phyloP scores from a whole-genome alignment of 148 eudicot species.

The Rhododendron mucronatum region DNA sequence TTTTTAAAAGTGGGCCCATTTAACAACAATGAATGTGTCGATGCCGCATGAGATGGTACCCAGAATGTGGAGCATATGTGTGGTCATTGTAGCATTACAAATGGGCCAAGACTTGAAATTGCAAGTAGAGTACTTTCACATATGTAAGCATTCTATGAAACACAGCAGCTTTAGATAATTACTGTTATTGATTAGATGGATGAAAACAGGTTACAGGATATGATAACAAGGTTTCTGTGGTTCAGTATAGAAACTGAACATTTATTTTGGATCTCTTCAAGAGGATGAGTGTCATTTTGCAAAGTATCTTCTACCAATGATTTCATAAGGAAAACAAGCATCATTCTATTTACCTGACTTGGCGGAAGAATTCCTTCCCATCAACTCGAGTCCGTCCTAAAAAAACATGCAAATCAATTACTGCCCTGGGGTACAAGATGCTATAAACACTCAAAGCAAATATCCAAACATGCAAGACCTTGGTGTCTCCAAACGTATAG shows the following conservation, averaged over 20 bases:
- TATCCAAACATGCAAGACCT: neutral
- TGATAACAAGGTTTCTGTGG: neutral
- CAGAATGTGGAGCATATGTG: neutral
- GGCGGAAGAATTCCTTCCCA: slow-evolving; percentile 97
- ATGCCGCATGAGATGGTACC: neutral
- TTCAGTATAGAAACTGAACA: neutral
- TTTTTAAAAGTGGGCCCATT: neutral
- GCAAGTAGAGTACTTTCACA: neutral
- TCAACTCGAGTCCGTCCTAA: slow-evolving; percentile 86
- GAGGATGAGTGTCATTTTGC: neutral
- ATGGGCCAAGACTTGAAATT: neutral
- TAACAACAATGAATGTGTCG: neutral
- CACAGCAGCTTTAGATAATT: neutral
- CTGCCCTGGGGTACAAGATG: neutral
- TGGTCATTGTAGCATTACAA: neutral
- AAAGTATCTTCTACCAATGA: neutral
- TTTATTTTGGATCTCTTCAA: neutral
- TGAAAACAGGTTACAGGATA: neutral
- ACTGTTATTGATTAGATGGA: neutral
- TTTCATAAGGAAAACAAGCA: neutral
- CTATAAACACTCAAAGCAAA: neutral
- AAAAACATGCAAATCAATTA: slow-evolving; percentile 12
- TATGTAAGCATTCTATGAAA: neutral
- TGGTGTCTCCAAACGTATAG: neutral
- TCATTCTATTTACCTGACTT: slow-evolving; percentile 63